phyloP scores from a whole-genome alignment of 306 rosid species.

The Arachis hypogaea region DNA sequence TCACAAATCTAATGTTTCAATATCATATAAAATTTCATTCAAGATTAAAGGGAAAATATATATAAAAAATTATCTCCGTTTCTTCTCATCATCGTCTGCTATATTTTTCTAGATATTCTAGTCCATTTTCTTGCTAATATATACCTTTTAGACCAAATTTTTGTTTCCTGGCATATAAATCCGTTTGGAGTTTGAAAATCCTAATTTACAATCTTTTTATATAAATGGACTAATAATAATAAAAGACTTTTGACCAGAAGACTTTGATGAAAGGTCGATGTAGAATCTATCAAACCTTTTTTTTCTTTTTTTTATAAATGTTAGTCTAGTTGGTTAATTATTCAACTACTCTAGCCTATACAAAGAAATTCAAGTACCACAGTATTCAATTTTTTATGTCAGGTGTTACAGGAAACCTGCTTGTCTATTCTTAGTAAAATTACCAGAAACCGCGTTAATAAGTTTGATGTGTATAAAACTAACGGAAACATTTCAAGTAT shows the following conservation, averaged over 20 bases:
- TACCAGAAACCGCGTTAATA: slow-evolving; percentile 36
- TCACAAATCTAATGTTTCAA: slow-evolving; percentile 8
- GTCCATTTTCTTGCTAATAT: not conserved
- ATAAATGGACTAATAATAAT: not conserved
- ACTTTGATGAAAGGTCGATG: slow-evolving; percentile 3
- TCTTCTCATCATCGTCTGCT: not conserved
- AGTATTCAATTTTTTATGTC: not conserved
- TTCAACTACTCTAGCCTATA: not conserved
- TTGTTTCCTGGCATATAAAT: slow-evolving; percentile 10
- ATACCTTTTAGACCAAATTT: slow-evolving; percentile 11
- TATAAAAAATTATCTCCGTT: not conserved
- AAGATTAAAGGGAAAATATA: not conserved
- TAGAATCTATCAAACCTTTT: not conserved
- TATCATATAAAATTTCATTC: not conserved
- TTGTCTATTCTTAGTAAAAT: not conserved
- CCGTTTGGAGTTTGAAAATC: slow-evolving; percentile 3
- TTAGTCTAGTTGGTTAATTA: slow-evolving; percentile 6
- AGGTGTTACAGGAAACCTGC: not conserved
- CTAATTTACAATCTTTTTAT: not conserved
- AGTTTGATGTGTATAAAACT: not conserved
- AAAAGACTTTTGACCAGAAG: slow-evolving; percentile 34
- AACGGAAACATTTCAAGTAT: not conserved
- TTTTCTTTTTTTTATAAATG: too few species aligned
- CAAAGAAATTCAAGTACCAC: not conserved
- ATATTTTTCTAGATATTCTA: not conserved